A percentile compares a stretch with the other conserved stretches of the same genome.
phyloP scores from a whole-genome alignment of 2,329 filamentous ascomycete species.

The Metarhizium robertsii region DNA sequence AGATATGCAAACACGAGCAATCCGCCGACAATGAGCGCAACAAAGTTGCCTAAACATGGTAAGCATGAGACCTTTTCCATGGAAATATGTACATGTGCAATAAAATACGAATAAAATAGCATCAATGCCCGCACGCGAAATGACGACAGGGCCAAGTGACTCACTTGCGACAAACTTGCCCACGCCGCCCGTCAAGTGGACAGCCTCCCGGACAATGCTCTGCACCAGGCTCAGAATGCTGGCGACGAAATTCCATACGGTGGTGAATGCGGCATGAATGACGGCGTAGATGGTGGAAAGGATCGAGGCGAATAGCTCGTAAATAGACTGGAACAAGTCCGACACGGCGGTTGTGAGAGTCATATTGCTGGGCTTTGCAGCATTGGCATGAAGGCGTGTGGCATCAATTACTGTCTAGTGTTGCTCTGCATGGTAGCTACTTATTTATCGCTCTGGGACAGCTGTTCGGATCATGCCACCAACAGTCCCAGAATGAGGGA shows the following conservation, averaged over 20 bases:
- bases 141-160: constrained; percentile 2
- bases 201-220: constrained; percentile 25
- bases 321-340: constrained; percentile 31
- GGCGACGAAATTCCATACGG: constrained; percentile 25
- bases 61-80: neutral
- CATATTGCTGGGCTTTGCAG: constrained; percentile 12
- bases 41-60: constrained; percentile 23
- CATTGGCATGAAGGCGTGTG: too few relatives aligned
- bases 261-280: constrained; percentile 22
- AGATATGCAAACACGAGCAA: constrained; percentile 24
- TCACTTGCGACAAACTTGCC: constrained; percentile 30
- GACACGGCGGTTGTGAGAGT: constrained; percentile 25
- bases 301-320: constrained; percentile 30
- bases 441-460: neutral
- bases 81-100: neutral
- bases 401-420: too few relatives aligned
- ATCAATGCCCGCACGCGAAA: too few relatives aligned
- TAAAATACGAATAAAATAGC: too few relatives aligned
- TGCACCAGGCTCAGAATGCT: constrained; percentile 26
- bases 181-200: constrained; percentile 28
- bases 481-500: neutral
- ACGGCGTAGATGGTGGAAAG: constrained; percentile 24
- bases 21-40: constrained; percentile 22
- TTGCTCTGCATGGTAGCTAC: neutral
- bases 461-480: neutral